phyloP scores from a whole-genome alignment of 1,139 yeast genomes.

The Schwanniomyces etchellsii region DNA sequence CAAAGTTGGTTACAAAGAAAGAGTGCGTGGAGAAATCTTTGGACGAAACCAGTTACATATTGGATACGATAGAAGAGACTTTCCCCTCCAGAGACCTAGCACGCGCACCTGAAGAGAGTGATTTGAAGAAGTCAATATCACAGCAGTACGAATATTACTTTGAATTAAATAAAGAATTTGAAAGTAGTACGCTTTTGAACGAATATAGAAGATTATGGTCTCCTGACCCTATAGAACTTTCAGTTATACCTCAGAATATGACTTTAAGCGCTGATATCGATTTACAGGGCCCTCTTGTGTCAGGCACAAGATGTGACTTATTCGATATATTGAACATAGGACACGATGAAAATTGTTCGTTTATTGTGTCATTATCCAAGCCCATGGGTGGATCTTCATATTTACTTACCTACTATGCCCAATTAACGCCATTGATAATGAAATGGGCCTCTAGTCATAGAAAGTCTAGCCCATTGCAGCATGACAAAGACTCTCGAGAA shows the following conservation, averaged over 20 bases:
- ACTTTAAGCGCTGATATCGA: slow-evolving; percentile 9
- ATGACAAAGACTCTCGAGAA: not conserved
- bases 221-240: slow-evolving; percentile 10
- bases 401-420: slow-evolving; percentile 19
- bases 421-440: slow-evolving; percentile 29
- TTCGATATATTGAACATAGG: slow-evolving; percentile 15
- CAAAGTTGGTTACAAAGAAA: slow-evolving; percentile 19
- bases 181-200: slow-evolving; percentile 7
- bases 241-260: slow-evolving; percentile 10
- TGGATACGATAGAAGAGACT: slow-evolving; percentile 13
- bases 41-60: slow-evolving; percentile 17
- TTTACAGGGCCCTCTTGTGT: slow-evolving; percentile 22
- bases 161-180: slow-evolving; percentile 13
- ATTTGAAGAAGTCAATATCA: slow-evolving; percentile 12
- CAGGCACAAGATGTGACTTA: slow-evolving; percentile 1
- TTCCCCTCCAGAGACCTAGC: slow-evolving; percentile 9
- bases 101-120: slow-evolving; percentile 9
- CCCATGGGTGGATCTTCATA: slow-evolving; percentile 8
- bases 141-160: slow-evolving; percentile 17
- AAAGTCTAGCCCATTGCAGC: not conserved
- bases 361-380: slow-evolving; percentile 15
- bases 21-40: slow-evolving; percentile 18
- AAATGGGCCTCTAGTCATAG: slow-evolving; percentile 7
- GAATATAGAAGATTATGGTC: slow-evolving; percentile 10
- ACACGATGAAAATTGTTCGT: slow-evolving; percentile 11